A percentile compares a stretch with the other conserved stretches of the same genome.
Evolutionary conservation across 306 rosid genomes (phyloP).

Genomic region (Sicyos edulis): DNA sequence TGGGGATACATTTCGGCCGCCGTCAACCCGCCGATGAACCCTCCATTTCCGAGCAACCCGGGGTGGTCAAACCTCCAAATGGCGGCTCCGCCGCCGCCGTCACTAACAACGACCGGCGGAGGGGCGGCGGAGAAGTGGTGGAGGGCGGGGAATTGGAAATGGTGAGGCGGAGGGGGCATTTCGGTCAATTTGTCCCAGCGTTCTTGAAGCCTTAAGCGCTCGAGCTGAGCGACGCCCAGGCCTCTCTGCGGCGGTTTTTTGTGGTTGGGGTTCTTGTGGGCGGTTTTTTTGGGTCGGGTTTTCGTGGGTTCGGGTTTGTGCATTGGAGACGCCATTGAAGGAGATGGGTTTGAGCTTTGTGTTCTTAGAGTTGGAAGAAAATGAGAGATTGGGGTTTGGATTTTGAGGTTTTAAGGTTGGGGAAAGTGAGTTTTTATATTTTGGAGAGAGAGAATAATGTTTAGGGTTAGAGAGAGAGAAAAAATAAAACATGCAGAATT

Average conservation of each 20-base stretch:
- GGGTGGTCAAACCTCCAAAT: neutral
- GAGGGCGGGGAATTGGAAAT: slow-evolving; percentile 24
- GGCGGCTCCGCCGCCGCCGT: slow-evolving; percentile 7
- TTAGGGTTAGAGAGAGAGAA: neutral
- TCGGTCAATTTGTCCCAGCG: slow-evolving; percentile 32
- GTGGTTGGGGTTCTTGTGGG: slow-evolving; percentile 25
- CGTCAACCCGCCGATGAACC: slow-evolving; percentile 19
- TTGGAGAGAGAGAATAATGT: slow-evolving; percentile 10
- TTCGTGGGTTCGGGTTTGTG: slow-evolving; percentile 14
- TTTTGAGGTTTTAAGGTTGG: slow-evolving; percentile 13
- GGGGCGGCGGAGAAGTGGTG: slow-evolving; percentile 24
- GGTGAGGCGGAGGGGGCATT: slow-evolving; percentile 23
- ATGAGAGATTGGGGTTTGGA: too few species aligned
- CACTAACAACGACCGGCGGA: slow-evolving; percentile 22
- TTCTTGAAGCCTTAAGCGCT: slow-evolving; percentile 48
- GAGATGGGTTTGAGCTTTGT: neutral
- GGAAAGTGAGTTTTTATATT: neutral
- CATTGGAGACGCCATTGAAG: slow-evolving; percentile 35
- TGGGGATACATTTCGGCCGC: slow-evolving; percentile 23
- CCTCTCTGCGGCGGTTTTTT: slow-evolving; percentile 70
- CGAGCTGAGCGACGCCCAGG: slow-evolving; percentile 56
- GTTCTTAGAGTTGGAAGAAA: neutral
- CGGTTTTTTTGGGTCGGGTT: slow-evolving; percentile 32
- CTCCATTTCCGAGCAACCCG: slow-evolving; percentile 8
- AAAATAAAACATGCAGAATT: slow-evolving; percentile 31